Evolutionary conservation across 164 flowering plant genomes (phyloP), one percentile per base, ranked within the genome.

Genomic region (Magnolia sinica): DNA sequence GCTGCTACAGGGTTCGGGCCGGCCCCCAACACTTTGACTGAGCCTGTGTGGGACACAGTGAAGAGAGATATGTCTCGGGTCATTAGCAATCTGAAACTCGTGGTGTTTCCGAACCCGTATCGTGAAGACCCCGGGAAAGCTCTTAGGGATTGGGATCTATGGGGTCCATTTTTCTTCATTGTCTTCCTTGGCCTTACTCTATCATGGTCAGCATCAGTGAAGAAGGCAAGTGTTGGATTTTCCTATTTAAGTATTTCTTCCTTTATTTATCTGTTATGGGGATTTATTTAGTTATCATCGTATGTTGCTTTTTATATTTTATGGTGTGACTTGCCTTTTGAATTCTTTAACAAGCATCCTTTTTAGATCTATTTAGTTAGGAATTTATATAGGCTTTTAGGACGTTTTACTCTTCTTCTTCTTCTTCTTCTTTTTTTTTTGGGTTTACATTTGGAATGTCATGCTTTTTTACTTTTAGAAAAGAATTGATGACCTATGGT

Each of bases 111-210:
- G 0, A 96, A 96, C 74, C 99, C 99, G 1, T 89, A 58, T 69
- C 86, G 99, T 9, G 99, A 96, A 59, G 99, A 96, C 81, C 99
- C 99, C 1, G 99, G 98, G 1, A 94, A 94, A 80, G 98, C 99
- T 20, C 73, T 96, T 82, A 84, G 98, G 74, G 99, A 96, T 88
- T 96, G 99, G 99, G 99, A 96, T 89, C 93, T 94, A 5, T 96
- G 99, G 99, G 99, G 99, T 0, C 99, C 99, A 0, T 96, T 96
- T 74, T 94, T 96, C 92, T 96, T 96, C 85, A 94, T 96, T 68
- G 96, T 96, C 31, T 96, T 96, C 77, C 87, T 96, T 55, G 99
- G 99, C 2, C 92, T 96, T 31, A 78, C 87, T 50, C 84, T 94
- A 71, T 96, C 99, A 0, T 96, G 99, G 99, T 96, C 99, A 9